phyloP scores from a whole-genome alignment of 805 yeast genomes.

The Spathaspora sp. region DNA sequence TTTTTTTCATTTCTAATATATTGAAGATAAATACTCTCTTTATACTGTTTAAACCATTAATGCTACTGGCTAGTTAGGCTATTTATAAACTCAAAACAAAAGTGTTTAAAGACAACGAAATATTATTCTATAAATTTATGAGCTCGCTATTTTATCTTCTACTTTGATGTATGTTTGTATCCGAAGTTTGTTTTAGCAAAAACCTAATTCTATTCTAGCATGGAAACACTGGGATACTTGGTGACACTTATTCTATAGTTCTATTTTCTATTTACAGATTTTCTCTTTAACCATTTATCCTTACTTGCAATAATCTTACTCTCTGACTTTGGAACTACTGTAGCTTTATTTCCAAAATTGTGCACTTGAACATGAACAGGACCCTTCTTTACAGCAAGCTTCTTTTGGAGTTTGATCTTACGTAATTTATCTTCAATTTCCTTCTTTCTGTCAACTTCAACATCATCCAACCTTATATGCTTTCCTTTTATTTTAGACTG shows the following conservation, averaged over 20 bases:
- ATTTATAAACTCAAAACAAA: background rate
- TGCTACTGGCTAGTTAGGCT: background rate
- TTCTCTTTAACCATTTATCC: constrained; percentile 39
- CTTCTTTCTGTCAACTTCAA: constrained; percentile 27
- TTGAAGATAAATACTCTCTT: background rate
- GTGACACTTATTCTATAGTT: background rate
- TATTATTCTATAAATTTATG: background rate
- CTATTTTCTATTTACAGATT: constrained; percentile 31
- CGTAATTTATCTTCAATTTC: constrained; percentile 30
- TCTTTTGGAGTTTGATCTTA: constrained; percentile 14
- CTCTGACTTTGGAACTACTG: constrained; percentile 36
- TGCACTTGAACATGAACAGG: constrained; percentile 39
- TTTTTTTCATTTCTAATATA: background rate
- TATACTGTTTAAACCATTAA: background rate
- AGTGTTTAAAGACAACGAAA: background rate
- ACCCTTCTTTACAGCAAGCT: constrained; percentile 30
- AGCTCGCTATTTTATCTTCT: background rate
- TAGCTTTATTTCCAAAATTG: constrained; percentile 16
- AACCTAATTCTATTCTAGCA: background rate
- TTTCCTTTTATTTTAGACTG: constrained; percentile 15
- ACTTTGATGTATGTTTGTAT: background rate
- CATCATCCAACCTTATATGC: constrained; percentile 30
- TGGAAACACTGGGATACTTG: background rate
- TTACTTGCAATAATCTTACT: constrained; percentile 25
- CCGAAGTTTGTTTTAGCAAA: background rate